Conservation (phyloP, 2,329 filamentous ascomycete species). For the Pseudogymnoascus sp. region DNA sequence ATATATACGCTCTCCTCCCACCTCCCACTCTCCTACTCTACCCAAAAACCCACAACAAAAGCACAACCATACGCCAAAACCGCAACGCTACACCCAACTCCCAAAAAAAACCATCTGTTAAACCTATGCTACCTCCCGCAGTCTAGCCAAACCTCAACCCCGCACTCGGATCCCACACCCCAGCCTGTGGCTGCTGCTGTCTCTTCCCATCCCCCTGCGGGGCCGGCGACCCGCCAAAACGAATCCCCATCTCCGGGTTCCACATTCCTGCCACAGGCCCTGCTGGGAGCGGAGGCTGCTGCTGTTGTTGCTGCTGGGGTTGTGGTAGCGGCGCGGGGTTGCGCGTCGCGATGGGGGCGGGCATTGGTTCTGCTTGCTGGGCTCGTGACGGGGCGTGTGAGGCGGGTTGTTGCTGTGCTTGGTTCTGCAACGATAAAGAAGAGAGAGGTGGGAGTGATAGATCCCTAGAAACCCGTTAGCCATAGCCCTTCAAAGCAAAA, state of each 20-base stretch:
- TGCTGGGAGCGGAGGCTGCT: conserved; percentile 34
- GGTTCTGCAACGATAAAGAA: conserved; percentile 20
- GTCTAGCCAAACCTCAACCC: conserved; percentile 27
- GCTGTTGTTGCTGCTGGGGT: conserved; percentile 27
- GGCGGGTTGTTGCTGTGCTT: conserved; percentile 23
- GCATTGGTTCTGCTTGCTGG: conserved; percentile 27
- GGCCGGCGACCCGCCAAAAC: conserved; percentile 52
- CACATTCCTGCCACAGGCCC: conserved; percentile 54
- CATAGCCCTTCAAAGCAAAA: neutral
- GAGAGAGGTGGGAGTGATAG: conserved; percentile 16
- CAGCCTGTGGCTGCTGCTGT: neutral
- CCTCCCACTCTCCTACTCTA: neutral
- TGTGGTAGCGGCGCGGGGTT: conserved; percentile 7
- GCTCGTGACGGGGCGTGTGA: conserved; percentile 17
- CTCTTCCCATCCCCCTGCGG: conserved; percentile 16
- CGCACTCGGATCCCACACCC: conserved; percentile 27
- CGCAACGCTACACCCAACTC: neutral
- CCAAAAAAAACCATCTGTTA: neutral
- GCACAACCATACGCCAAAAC: neutral
- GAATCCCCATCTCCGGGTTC: conserved; percentile 76
- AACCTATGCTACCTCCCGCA: neutral
- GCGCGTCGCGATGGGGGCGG: neutral
- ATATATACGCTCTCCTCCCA: neutral
- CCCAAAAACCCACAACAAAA: neutral
- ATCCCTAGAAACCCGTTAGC: conserved; percentile 25